Evolutionary conservation across 176 grass and related monocot genomes (phyloP).

Genomic region (Cenchrus purpureus): DNA sequence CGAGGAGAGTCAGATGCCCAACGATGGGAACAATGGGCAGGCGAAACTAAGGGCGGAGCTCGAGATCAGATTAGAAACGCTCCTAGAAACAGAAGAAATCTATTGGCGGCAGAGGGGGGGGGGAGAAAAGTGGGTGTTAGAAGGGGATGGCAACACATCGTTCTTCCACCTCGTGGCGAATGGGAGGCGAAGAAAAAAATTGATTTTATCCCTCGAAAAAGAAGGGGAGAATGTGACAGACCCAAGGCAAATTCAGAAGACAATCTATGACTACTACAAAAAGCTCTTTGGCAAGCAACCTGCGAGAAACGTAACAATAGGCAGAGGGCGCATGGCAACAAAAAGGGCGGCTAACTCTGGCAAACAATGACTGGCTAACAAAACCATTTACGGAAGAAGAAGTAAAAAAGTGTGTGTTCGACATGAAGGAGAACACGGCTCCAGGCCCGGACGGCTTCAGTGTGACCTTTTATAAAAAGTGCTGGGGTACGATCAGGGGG

Average conservation of each 20-base stretch:
- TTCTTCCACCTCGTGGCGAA: not conserved
- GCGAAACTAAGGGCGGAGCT: too few relatives aligned
- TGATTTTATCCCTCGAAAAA: not conserved
- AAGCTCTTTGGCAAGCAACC: not conserved
- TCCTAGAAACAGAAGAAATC: not conserved
- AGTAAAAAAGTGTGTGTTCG: not conserved
- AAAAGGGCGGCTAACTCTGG: not conserved
- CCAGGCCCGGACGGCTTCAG: not conserved
- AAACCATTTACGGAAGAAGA: not conserved
- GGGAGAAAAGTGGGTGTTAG: not conserved
- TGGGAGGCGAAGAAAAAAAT: not conserved
- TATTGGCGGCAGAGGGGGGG: not conserved
- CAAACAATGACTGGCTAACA: not conserved
- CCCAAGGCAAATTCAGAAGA: not conserved
- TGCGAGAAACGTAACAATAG: fast-evolving
- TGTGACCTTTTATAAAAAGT: not conserved
- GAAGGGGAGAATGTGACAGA: too few relatives aligned
- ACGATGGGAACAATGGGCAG: too few relatives aligned
- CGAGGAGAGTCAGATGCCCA: too few relatives aligned
- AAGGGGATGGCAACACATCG: too few relatives aligned
- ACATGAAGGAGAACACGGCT: not conserved
- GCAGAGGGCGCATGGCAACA: not conserved
- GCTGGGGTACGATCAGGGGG: not conserved
- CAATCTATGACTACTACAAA: not conserved
- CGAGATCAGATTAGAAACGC: not conserved